phyloP scores from a whole-genome alignment of 2,329 filamentous ascomycete species.

The Exophiala viscosa region DNA sequence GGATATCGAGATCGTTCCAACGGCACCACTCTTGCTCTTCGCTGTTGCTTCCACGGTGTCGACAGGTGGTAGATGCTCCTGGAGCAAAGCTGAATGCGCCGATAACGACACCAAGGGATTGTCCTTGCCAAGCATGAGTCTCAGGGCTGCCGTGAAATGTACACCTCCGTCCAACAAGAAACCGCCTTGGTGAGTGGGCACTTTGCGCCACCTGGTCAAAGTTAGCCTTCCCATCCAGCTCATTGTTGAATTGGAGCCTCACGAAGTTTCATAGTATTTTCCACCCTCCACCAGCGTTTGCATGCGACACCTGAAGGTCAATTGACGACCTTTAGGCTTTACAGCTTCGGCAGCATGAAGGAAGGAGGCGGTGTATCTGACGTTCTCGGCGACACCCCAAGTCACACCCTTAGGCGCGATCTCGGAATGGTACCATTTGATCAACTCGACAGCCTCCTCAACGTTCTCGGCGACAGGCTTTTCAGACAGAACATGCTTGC shows the following conservation, averaged over 20 bases:
- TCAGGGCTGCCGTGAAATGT: conserved; percentile 52
- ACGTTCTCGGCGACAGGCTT: conserved; percentile 58
- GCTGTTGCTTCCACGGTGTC: conserved; percentile 55
- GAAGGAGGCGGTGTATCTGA: conserved; percentile 51
- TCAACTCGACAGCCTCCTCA: conserved; percentile 47
- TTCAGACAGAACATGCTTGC: conserved; percentile 56
- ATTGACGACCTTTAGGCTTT: conserved; percentile 45
- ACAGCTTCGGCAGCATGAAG: conserved; percentile 45
- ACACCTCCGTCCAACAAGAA: conserved; percentile 59
- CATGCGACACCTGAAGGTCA: conserved; percentile 50
- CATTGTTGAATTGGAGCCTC: conserved; percentile 21
- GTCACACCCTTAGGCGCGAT: conserved; percentile 38
- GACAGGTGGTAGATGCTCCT: conserved; percentile 52
- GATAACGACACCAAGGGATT: conserved; percentile 44
- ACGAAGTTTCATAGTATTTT: conserved; percentile 51
- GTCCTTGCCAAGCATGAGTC: conserved; percentile 46
- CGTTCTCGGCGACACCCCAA: conserved; percentile 57
- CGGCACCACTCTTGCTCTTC: conserved; percentile 46
- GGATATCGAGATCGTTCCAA: conserved; percentile 49
- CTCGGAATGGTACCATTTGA: conserved; percentile 49
- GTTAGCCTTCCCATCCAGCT: conserved; percentile 40
- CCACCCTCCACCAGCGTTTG: conserved; percentile 45
- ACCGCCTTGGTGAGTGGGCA: conserved; percentile 55
- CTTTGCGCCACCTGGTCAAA: conserved; percentile 49
- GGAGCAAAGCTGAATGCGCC: conserved; percentile 49